Evolutionary conservation across 1,284 basidiomycete species (phyloP), one percentile per base, ranked within the genome.

Genomic region (Malassezia yamatoensis): DNA sequence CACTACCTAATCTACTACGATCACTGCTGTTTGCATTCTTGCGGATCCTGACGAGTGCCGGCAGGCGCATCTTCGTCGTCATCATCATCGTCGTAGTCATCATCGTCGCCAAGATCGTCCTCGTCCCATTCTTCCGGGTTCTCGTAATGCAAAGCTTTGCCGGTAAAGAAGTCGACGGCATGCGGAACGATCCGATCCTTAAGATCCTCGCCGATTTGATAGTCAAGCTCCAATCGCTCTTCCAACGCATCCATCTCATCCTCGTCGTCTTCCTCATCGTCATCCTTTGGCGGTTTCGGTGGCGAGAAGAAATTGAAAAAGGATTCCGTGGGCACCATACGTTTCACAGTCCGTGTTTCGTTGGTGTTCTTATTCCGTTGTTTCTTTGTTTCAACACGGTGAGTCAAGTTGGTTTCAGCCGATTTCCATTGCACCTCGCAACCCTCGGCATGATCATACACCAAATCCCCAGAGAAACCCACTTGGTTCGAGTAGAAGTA

Each of bases 381-480:
- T 81, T 96, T 96, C 83, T 96, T 96, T 76, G 96, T 91, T 80
- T 96, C 93, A 68, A 90, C 86, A 79, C 89, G 88, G 79, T 91
- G 90, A 52, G 91, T 96, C 58, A 96, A 80, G 78, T 98, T 89
- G 80, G 93, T 93, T 70, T 94, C 93, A 29, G 55, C 44, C 76
- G 90, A 90, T 79, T 93, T 94, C 93, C 93, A 96, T 75, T 86
- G 84, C 78, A 98, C 91, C 72, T 85, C 82, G 55, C 84, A 85
- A 16, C 90, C 91, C 71, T 87, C 83, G 53, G 91, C 89, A 64
- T 83, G 85, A 80, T 94, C 90, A 77, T 93, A 96, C 53, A 93
- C 84, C 72, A 93, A 91, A 79, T 96, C 91, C 65, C 91, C 91
- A 34, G 84, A 82, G 78, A 91, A 93, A 32, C 88, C 90, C 44